Evolutionary conservation across 257 asterid species (phyloP).

Genomic region (Datura wrightii): DNA sequence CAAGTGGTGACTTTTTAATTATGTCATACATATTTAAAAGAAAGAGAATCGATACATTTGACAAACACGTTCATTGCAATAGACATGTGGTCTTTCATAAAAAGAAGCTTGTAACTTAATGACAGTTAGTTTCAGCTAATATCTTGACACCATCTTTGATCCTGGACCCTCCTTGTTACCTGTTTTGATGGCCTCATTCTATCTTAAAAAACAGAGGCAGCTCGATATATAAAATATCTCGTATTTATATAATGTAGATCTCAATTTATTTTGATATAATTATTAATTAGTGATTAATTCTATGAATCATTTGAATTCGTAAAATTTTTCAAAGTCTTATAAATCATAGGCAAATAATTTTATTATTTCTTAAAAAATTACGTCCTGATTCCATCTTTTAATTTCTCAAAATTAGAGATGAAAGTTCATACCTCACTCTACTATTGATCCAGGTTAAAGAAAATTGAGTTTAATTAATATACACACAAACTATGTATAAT

Average conservation of each 20-base stretch:
- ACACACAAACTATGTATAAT: too few species aligned
- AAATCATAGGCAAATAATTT: too few species aligned
- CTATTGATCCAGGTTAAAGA: neutral
- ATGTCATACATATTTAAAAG: neutral
- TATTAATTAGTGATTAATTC: too few species aligned
- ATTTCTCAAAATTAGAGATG: neutral
- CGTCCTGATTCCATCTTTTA: neutral
- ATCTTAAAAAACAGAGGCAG: neutral
- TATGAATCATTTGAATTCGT: too few species aligned
- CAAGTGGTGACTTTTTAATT: neutral
- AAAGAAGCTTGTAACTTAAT: constrained; percentile 2
- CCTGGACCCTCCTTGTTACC: constrained; percentile 5
- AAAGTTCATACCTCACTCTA: neutral
- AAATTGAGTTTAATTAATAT: neutral
- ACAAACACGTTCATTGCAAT: neutral
- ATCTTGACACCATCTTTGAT: neutral
- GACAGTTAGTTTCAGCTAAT: neutral
- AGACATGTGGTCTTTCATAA: neutral
- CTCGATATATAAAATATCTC: too few species aligned
- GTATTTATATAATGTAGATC: too few species aligned
- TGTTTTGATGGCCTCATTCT: constrained; percentile 8
- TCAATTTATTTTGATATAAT: neutral
- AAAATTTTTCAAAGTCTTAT: too few species aligned
- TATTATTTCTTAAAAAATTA: neutral
- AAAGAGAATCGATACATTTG: neutral